Base-by-base conservation (phyloP, 768 basidiomycete genomes). In the Hypholoma sublateritium region DNA sequence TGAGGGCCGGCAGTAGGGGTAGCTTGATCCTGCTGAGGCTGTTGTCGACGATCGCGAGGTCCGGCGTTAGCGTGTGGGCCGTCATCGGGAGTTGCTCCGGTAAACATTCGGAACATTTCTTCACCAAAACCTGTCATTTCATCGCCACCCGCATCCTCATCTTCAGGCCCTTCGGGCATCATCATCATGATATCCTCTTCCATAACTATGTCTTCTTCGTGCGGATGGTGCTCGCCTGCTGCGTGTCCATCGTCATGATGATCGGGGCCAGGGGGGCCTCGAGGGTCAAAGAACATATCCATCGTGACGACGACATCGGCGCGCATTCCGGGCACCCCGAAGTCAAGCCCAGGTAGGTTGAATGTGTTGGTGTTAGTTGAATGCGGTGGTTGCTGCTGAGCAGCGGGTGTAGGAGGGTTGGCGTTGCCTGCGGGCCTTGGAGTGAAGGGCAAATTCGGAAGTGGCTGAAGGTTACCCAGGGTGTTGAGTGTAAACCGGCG, bases 221-320 rank as follows among this genome's bases (percentile, higher is more conserved):
- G 52, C 16, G 41, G 41, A 19, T 53, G 39, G 41, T 44, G 53
- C 25, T 11, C 25, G 5, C 35, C 52, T 53, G 41, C 34, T 24
- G 35, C 50, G 24, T 53, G 14, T 24, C 3, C 51, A 13, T 34
- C 52, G 24, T 32, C 44, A 21, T 45, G 28, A 39, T 19, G 13
- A 21, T 46, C 11, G 13, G 28, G 21, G 39, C 51, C 46, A 45
- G 50, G 50, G 3, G 50, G 50, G 3, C 39, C 13, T 28, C 57
- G 43, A 13, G 50, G 55, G 14, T 59, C 58, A 14, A 65, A 53
- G 32, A 65, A 17, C 53, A 65, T 56, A 32, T 65, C 64, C 50
- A 58, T 56, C 3, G 61, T 58, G 45, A 60, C 34, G 22, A 56
- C 32, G n/a, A 37, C 46, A 48, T 50, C 55, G 39, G 41, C 34